Conservation (phyloP, 1,284 basidiomycete genomes). For the Retiboletus flavoniger region DNA sequence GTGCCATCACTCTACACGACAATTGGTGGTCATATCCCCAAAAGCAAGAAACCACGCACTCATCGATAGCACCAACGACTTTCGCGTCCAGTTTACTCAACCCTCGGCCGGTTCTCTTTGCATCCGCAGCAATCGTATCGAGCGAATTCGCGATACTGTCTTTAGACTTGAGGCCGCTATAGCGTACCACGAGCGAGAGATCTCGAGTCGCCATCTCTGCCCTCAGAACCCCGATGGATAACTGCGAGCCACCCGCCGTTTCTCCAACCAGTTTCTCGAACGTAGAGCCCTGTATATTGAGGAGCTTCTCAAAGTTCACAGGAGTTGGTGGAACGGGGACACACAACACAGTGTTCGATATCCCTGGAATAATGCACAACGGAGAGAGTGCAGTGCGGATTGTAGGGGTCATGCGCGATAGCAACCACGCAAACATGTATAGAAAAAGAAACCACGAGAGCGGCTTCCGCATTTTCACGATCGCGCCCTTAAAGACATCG, state of each 20-base stretch:
- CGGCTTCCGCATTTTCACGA: conserved; percentile 53
- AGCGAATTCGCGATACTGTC: conserved; percentile 56
- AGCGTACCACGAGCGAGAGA: conserved; percentile 56
- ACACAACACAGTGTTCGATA: conserved; percentile 52
- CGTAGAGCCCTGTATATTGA: conserved; percentile 56
- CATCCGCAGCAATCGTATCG: conserved; percentile 53
- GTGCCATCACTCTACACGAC: conserved; percentile 56
- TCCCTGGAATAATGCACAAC: conserved; percentile 57
- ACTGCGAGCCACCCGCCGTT: conserved; percentile 50
- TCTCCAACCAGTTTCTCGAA: conserved; percentile 63
- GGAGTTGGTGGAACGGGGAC: conserved; percentile 14
- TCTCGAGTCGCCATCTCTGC: conserved; percentile 74
- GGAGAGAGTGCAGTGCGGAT: conserved; percentile 51
- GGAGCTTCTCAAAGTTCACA: conserved; percentile 59
- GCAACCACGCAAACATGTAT: conserved; percentile 47
- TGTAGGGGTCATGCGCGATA: conserved; percentile 39
- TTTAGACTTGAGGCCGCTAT: conserved; percentile 57
- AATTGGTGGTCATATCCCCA: background rate
- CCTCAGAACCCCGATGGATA: conserved; percentile 67
- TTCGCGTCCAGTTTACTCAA: conserved; percentile 59
- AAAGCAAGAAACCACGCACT: conserved; percentile 40
- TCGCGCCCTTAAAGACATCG: conserved; percentile 45
- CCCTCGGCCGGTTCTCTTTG: conserved; percentile 55
- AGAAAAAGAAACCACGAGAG: conserved; percentile 54
- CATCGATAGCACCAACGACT: conserved; percentile 67